These are phyloP conservation scores for Tricharina praecox DNA, from an alignment of 495 filamentous ascomycete species.

Conservation along the genomic window DNA sequence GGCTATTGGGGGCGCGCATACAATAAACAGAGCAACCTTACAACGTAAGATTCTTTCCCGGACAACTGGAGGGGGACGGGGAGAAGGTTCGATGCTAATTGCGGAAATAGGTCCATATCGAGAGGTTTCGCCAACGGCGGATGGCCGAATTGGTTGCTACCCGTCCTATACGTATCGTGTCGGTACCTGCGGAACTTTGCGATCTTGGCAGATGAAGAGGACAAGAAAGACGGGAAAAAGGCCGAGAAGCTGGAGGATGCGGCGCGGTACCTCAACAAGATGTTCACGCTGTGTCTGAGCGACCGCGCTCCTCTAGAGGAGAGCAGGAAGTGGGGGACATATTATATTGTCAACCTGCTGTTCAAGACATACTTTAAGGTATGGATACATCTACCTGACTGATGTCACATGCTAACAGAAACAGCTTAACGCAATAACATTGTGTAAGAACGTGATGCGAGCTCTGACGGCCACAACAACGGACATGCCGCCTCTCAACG, in stretches of 20 bases:
- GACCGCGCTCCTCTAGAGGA: conserved; percentile 79
- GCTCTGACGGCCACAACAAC: conserved; percentile 53
- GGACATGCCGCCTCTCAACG: conserved; percentile 58
- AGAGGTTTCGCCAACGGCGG: conserved; percentile 42
- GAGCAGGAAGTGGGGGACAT: conserved; percentile 92
- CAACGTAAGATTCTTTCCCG: too few relatives aligned
- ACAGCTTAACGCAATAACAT: conserved; percentile 61
- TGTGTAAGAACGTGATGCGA: conserved; percentile 78
- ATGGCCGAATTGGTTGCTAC: conserved; percentile 73
- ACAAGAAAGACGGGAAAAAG: conserved; percentile 31
- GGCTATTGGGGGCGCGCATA: conserved; percentile 57
- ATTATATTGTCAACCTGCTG: conserved; percentile 76
- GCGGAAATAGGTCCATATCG: conserved; percentile 5
- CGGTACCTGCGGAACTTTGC: conserved; percentile 76
- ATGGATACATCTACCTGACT: conserved; percentile 1
- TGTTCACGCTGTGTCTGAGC: conserved; percentile 72
- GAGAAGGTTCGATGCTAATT: neutral
- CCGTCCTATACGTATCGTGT: conserved; percentile 67
- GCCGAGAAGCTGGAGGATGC: conserved; percentile 76
- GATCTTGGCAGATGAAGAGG: conserved; percentile 62
- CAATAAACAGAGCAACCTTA: conserved; percentile 72
- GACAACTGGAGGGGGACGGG: too few relatives aligned
- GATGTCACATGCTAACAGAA: neutral
- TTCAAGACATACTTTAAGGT: conserved; percentile 97
- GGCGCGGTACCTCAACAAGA: conserved; percentile 66